Base-by-base conservation (phyloP, 2,329 filamentous ascomycete species). In the Calonectria ilicicola region DNA sequence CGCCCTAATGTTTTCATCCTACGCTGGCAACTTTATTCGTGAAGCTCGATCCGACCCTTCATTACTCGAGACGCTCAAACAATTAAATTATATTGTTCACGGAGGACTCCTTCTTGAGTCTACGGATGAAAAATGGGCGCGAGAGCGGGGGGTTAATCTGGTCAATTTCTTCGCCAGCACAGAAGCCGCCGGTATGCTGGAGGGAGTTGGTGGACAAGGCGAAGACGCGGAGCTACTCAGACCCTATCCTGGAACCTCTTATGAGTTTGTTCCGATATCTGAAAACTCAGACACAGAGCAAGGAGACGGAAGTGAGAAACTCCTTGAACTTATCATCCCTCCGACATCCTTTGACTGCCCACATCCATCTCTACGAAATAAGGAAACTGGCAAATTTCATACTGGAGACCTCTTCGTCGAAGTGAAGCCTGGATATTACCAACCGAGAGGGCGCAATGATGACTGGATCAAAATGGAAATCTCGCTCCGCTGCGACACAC, bases 391-490 rank as follows among this genome's bases (percentile, higher is more conserved):
- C 23, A 76, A 75, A 26, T 79, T 77, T 9, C 74, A 79, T 12
- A 75, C 79, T 0, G 76, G 79, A 6, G 80, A 78, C 9, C 64
- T 80, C 23, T 80, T 81, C 19, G 67, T 75, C 2, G 74, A 79
- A 44, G 56, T 71, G 2, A 47, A n/a, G n/a, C 74, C 78, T 5
- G 77, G 78, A 0, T 44, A 68, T 21, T 80, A 75, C n/a, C 0
- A 76, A 1, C 62, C 66, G 1, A 73, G 70, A 5, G 78, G 78
- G 2, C 76, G 78, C 1, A 74, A 71, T 1, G 78, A 80, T 12
- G 72, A 77, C 21, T 80, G 78, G 78, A 80, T 80, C 65, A 80
- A 80, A 29, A 80, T 80, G 78, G 56, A 77, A 17, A 51, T 40
- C 4, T 70, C 76, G 1, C 49, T 75, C 10, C 58, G 75, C 12